Percentiles rank a stretch among this genome's conserved stretches.
Evolutionary conservation across 2,329 filamentous ascomycete species (phyloP).

Genomic region (Dactylellina sp.): DNA sequence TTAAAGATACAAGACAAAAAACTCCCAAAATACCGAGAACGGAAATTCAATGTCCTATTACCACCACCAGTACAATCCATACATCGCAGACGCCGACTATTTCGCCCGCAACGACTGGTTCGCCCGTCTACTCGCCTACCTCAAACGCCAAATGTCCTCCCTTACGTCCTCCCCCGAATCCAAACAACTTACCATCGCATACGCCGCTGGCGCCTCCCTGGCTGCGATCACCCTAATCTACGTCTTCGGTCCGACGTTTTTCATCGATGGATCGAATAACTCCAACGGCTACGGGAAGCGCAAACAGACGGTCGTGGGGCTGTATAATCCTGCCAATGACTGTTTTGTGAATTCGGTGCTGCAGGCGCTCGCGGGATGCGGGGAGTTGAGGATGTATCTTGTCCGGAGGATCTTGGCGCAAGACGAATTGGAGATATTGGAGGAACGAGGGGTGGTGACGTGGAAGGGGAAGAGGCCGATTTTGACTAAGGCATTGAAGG

Average conservation of each 20-base stretch:
- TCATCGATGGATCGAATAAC: conserved; percentile 69
- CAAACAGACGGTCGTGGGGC: conserved; percentile 88
- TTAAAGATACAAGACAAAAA: no score
- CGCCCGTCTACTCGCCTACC: conserved; percentile 29
- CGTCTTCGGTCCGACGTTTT: conserved; percentile 96
- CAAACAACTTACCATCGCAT: conserved; percentile 84
- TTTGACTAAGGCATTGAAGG: conserved; percentile 88
- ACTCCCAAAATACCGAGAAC: background rate
- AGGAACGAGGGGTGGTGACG: conserved; percentile 14
- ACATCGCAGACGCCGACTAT: conserved; percentile 36
- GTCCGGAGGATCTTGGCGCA: conserved; percentile 82
- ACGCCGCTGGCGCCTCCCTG: conserved; percentile 93
- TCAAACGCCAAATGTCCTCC: conserved; percentile 25
- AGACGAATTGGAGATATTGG: conserved; percentile 34
- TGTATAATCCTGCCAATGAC: conserved; percentile 92
- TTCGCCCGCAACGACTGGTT: conserved; percentile 42
- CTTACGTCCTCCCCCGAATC: conserved; percentile 62
- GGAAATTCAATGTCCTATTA: conserved; percentile 55
- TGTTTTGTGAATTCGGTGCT: conserved; percentile 91
- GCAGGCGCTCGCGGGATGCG: conserved; percentile 89
- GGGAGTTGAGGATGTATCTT: conserved; percentile 88
- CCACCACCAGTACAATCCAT: conserved; percentile 48
- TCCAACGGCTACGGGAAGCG: conserved; percentile 32
- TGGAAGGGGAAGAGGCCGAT: conserved; percentile 68
- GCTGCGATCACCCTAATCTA: conserved; percentile 95